Evolutionary conservation across 2,329 filamentous ascomycete species (phyloP).

Genomic region (Xylariaceae sp.): DNA sequence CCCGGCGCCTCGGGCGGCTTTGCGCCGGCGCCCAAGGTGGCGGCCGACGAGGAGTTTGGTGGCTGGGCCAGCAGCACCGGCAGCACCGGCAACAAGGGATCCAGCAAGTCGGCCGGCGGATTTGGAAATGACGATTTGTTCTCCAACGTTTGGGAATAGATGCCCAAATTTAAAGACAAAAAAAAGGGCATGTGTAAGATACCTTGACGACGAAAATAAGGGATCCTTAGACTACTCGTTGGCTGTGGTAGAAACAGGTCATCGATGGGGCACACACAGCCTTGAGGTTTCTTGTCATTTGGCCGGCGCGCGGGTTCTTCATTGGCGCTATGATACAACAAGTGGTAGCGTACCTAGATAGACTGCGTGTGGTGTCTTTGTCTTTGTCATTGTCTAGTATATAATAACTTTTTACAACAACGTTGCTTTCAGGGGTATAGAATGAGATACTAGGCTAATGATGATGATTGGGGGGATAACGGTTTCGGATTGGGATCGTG

Average conservation of each 20-base stretch:
- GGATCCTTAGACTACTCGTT: neutral
- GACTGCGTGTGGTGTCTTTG: conserved; percentile 5
- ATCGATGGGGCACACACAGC: neutral
- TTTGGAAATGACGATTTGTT: conserved; percentile 81
- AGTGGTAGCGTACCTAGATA: neutral
- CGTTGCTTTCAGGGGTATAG: no score
- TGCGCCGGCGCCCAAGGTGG: conserved; percentile 60
- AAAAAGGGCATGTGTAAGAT: neutral
- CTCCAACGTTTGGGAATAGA: conserved; percentile 86
- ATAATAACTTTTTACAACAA: no score
- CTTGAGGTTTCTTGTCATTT: neutral
- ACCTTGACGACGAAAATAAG: neutral
- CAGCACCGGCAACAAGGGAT: conserved; percentile 36
- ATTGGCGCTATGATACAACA: neutral
- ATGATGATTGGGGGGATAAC: neutral
- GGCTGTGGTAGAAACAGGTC: neutral
- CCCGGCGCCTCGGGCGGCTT: conserved; percentile 62
- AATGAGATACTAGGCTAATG: no score
- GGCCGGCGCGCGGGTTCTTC: neutral
- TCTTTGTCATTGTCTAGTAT: neutral
- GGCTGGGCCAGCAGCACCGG: conserved; percentile 77
- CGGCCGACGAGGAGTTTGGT: conserved; percentile 91
- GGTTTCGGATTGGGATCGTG: neutral
- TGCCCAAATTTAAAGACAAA: neutral
- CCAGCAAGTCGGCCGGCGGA: conserved; percentile 52